Conservation (phyloP, 768 basidiomycete genomes). For the Calocybe gangraenosa region DNA sequence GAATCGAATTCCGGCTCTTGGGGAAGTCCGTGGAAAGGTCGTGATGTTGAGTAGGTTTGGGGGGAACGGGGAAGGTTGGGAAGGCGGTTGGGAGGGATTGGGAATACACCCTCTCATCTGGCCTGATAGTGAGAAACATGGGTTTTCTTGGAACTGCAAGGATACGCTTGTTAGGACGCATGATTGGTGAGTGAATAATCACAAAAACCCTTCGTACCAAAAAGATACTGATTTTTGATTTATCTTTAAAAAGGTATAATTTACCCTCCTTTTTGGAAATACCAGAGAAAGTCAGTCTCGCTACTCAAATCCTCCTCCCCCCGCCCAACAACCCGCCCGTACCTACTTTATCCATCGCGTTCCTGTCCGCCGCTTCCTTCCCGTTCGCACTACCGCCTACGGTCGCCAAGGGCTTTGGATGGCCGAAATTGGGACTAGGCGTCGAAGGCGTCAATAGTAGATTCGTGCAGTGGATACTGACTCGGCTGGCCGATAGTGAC, state of each 20-base stretch:
- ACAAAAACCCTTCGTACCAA: not conserved
- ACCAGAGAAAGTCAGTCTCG: conserved; percentile 70
- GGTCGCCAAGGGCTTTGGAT: conserved; percentile 81
- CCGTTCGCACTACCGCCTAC: conserved; percentile 76
- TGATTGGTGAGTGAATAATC: conserved; percentile 62
- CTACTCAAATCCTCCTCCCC: conserved; percentile 50
- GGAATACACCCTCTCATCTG: conserved; percentile 87
- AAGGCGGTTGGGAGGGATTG: conserved; percentile 60
- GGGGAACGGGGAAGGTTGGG: conserved; percentile 64
- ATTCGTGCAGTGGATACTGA: conserved; percentile 69
- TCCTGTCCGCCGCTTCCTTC: conserved; percentile 75
- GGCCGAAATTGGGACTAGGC: conserved; percentile 71
- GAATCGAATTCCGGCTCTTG: conserved; percentile 74
- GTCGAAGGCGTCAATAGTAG: conserved; percentile 83
- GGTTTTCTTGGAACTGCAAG: conserved; percentile 78
- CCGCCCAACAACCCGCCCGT: conserved; percentile 24
- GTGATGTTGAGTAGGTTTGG: conserved; percentile 88
- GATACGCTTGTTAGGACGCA: conserved; percentile 69
- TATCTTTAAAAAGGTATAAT: conserved; percentile 74
- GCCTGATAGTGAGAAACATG: conserved; percentile 73
- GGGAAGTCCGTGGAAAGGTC: conserved; percentile 82
- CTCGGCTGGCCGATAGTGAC: conserved; percentile 33
- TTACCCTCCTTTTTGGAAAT: conserved; percentile 79
- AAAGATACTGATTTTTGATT: conserved; percentile 3
- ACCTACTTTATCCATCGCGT: conserved; percentile 68